A percentile compares a stretch with the other conserved stretches of the same genome.
Evolutionary conservation across 768 basidiomycete genomes (phyloP).

Genomic region (Hemileccinum impolitum): DNA sequence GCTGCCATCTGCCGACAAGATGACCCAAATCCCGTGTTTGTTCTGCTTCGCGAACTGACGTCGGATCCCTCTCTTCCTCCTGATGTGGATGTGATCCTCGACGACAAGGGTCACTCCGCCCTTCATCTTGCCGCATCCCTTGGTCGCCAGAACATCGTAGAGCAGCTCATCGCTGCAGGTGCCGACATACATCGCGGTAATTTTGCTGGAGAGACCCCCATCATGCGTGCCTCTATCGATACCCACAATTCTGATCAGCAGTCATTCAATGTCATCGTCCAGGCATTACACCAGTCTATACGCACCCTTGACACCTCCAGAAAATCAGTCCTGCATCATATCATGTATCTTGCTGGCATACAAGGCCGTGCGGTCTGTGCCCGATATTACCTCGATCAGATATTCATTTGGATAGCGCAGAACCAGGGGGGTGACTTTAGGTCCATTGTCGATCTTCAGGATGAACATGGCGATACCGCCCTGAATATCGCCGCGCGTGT

Average conservation of each 20-base stretch:
- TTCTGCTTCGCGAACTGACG: constrained; percentile 62
- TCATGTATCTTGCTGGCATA: constrained; percentile 86
- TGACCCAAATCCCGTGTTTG: constrained; percentile 59
- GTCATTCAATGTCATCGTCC: constrained; percentile 64
- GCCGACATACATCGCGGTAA: constrained; percentile 92
- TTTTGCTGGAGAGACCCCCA: constrained; percentile 89
- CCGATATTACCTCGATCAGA: constrained; percentile 86
- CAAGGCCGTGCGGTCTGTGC: constrained; percentile 83
- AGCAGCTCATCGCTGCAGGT: constrained; percentile 68
- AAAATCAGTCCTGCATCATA: constrained; percentile 88
- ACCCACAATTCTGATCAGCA: constrained; percentile 82
- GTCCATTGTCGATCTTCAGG: constrained; percentile 84
- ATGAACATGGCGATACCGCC: constrained; percentile 94
- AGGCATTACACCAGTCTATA: constrained; percentile 66
- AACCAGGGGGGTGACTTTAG: constrained; percentile 73
- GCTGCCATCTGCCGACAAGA: constrained; percentile 68
- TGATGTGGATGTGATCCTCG: constrained; percentile 83
- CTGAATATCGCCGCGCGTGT: constrained; percentile 93
- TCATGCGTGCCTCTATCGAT: constrained; percentile 88
- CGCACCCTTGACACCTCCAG: constrained; percentile 85
- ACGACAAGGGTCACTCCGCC: constrained; percentile 93
- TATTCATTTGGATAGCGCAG: constrained; percentile 83
- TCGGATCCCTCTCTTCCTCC: constrained; percentile 35
- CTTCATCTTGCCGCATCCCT: constrained; percentile 91
- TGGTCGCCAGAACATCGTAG: constrained; percentile 63